Base-by-base conservation (phyloP, 2,329 filamentous ascomycete species). In the Epichloe hybrida region DNA sequence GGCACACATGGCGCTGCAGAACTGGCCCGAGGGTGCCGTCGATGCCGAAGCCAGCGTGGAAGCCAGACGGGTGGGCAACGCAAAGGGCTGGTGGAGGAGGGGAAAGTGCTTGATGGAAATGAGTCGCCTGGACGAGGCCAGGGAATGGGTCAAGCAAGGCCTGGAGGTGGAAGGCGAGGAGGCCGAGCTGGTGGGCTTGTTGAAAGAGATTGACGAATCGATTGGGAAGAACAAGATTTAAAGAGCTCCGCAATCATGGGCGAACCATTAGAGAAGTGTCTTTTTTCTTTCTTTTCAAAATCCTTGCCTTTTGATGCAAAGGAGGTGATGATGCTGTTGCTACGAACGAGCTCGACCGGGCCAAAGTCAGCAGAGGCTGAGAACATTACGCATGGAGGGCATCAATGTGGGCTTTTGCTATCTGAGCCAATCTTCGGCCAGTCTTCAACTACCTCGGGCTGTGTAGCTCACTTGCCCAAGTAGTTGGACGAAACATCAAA, bases 51-150 rank as follows among this genome's bases (percentile, higher is more conserved):
- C 82, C 34, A 93, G 87, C 64, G 84, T 95, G 42, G 90, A 95
- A 73, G 83, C 88, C 55, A 90, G 91, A 75, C 79, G 82, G 57
- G 77, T 84, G 41, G 89, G 85, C 39, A 97, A 98, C 66, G 82
- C 87, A 1, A 97, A 97, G 79, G 90, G 83, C 0, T 97, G 91
- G 88, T 96, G 88, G 84, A 76, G 93, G 54, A 75, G 87, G 54
- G 93, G 87, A 9, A 82, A 81, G 71, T 94, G 88, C 64, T 68
- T 97, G 63, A 69, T 84, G 57, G 93, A 98, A 79, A 97, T 97
- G 93, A 85, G 86, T 1, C 69, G 91, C 54, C 70, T 87, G 61
- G 81, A 86, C 50, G 91, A 97, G 78, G 89, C 90, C 1, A 74
- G 74, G 60, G 81, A 83, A 55, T 94, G 89, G 81, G 76, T 95